Evolutionary conservation across 225 moss, liverwort and hornwort genomes (phyloP), one percentile per base, ranked within the genome.

Genomic region (Pseudoscleropodium purum): DNA sequence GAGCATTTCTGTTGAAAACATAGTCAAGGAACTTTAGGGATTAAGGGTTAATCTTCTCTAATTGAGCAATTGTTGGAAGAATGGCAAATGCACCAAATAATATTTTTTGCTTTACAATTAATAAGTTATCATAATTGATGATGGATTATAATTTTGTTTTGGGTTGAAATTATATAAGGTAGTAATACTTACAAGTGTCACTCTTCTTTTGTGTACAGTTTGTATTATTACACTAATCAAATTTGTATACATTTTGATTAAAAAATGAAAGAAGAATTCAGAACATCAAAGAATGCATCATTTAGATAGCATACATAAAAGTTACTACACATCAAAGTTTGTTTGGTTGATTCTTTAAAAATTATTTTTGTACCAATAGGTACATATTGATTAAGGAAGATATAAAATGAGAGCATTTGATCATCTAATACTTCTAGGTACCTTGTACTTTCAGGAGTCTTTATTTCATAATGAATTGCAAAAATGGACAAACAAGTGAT

Each of bases 381-480:
- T 72, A 15, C 5, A 41, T 41, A 26, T 43, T 73, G 9, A 73
- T 41, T 5, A 16, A 25, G 2, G 27, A 20, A 27, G 41, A 16
- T 41, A 41, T 23, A 73, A 41, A 73, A 43, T 10, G 16, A 29
- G 43, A 73, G 5, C 15, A 43, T 43, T 41, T n/a, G 10, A 29
- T 43, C 10, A 43, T 10, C 0, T 17, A 73, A 2, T 2, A 2
- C 41, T 72, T 39, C 26, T 4, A 67, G 19, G 11, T 13, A n/a
- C 23, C 6, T 13, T n/a, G 4, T 4, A 0, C 70, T 70, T 39
- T 39, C 0, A 5, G 1, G 1, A 43, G 3, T 43, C 73, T 1
- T 43, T 43, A 41, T 3, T 41, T 73, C 2, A 29, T 16, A 43
- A 6, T 17, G 6, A 73, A 73, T 73, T 73, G 16, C 26, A 72